Base-by-base conservation (phyloP, 2,329 filamentous ascomycete genomes). In the Cladosporium velox region DNA sequence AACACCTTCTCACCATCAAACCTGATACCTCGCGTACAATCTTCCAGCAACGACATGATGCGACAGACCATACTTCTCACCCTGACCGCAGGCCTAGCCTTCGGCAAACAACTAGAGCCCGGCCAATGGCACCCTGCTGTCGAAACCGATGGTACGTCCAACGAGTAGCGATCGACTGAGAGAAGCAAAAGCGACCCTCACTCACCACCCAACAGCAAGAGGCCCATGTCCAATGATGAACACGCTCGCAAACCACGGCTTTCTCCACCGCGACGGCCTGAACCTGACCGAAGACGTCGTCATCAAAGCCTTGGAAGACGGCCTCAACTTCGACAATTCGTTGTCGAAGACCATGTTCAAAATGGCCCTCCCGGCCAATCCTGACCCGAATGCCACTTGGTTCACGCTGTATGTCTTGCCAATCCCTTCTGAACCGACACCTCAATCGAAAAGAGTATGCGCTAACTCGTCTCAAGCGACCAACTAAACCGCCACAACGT, bases 171-270 rank as follows among this genome's bases (percentile, higher is more conserved):
- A 44, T 14, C 11, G 2, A 4, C 35, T 47, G 8, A 5, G 10
- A 24, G 4, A 21, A 47, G n/a, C n/a, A 21, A 21, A n/a, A 26
- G 28, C 14, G 12, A 12, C 34, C 24, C 1, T n/a, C 10, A 21
- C 38, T 59, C 8, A 41, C 38, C 41, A 30, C 8, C 35, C 35
- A 44, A 59, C 5, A 64, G 61, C 61, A 34, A 52, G 61, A 21
- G 61, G 61, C 3, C 61, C 61, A 18, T 64, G 61, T 34, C 61
- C 61, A 5, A 64, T 67, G 67, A 63, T 68, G 67, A 63, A 66
- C 60, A 64, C 60, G 3, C 55, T 72, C 6, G 69, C 70, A 8
- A 72, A 72, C 41, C 70, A 72, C 51, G 63, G 65, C 21, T 69
- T 70, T 49, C 65, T 72, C 2, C 68, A 66, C 26, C 70, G 70